These are phyloP conservation scores for Rutidosis leptorrhynchoides DNA, from an alignment of 129 eudicot species.

Conservation along the genomic window DNA sequence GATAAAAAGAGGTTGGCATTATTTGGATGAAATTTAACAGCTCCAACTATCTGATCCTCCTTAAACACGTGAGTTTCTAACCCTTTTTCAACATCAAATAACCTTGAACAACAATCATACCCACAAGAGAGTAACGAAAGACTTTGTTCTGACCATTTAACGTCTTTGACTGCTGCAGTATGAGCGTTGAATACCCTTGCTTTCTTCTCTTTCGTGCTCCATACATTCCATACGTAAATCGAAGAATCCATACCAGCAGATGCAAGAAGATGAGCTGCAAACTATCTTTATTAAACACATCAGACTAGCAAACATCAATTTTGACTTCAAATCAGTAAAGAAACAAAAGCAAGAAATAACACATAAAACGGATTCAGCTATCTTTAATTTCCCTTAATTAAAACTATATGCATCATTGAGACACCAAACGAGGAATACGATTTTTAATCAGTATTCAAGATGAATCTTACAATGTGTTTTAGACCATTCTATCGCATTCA, in stretches of 20 bases:
- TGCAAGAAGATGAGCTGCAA: slow-evolving; percentile 96
- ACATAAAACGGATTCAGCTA: background rate
- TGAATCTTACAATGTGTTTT: slow-evolving; percentile 62
- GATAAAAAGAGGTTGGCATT: slow-evolving; percentile 82
- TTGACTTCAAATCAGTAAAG: background rate
- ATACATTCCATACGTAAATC: slow-evolving; percentile 79
- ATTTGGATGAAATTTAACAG: slow-evolving; percentile 66
- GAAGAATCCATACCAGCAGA: slow-evolving; percentile 91
- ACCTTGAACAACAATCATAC: slow-evolving; percentile 76
- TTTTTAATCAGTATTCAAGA: background rate
- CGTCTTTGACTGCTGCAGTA: slow-evolving; percentile 85
- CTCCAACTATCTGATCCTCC: slow-evolving; percentile 83
- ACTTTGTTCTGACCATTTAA: slow-evolving; percentile 73
- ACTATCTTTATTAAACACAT: slow-evolving; percentile 41
- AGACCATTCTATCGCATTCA: slow-evolving; percentile 80
- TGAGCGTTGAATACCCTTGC: slow-evolving; percentile 57
- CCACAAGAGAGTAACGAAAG: slow-evolving; percentile 87
- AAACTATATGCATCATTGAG: slow-evolving; percentile 5
- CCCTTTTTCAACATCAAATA: slow-evolving; percentile 80
- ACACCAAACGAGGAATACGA: background rate
- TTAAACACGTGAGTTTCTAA: slow-evolving; percentile 54
- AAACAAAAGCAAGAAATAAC: background rate
- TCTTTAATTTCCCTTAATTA: background rate
- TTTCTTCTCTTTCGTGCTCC: slow-evolving; percentile 59
- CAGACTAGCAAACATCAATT: slow-evolving; percentile 26